Evolutionary conservation across 768 basidiomycete genomes (phyloP), one percentile per base, ranked within the genome.

Genomic region (Psilocybe cubensis): DNA sequence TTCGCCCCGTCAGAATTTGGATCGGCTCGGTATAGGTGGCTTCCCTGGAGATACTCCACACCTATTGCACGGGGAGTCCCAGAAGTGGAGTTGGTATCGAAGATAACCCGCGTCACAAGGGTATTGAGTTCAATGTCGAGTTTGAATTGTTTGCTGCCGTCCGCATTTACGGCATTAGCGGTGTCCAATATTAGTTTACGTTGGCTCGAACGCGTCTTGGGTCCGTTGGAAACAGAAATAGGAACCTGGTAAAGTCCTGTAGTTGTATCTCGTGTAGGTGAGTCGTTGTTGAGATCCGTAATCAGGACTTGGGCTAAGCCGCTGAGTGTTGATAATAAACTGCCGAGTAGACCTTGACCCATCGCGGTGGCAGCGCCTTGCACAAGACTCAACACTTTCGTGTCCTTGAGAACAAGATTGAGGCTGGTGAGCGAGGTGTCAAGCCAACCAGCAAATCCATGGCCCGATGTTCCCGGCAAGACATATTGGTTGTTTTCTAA

Each of bases 101-200:
- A 80, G 72, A 20, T 78, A 74, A 52, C 80, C 67, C 18, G 82
- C 72, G 72, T 85, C 78, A 86, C 88, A 11, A 82, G 83, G 12
- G 80, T 73, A 59, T 83, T 81, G 7, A 82, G 74, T 24, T 88
- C 75, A 54, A 89, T 79, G 62, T 82, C 79, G 41, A 88, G 78
- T 65, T 88, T 88, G 20, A 38, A 56, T 27, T 38, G 33, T 20
- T 41, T 51, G 49, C 23, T 40, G 1, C 35, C 54, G 38, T 55
- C 54, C 7, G 45, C 20, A 21, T 55, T 55, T 24, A 40, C 44
- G 4, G 49, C 43, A n/a, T 35, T 44, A 14, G 48, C 43, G 8
- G 56, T 52, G 28, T 45, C 42, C 42, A 57, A 31, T 11, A 57
- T 52, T 9, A 57, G 50, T 18, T 57, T 17, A 4, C 56, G 25